Evolutionary conservation across 1,284 basidiomycete genomes (phyloP).

Genomic region (Rhodotorula mucilaginosa): DNA sequence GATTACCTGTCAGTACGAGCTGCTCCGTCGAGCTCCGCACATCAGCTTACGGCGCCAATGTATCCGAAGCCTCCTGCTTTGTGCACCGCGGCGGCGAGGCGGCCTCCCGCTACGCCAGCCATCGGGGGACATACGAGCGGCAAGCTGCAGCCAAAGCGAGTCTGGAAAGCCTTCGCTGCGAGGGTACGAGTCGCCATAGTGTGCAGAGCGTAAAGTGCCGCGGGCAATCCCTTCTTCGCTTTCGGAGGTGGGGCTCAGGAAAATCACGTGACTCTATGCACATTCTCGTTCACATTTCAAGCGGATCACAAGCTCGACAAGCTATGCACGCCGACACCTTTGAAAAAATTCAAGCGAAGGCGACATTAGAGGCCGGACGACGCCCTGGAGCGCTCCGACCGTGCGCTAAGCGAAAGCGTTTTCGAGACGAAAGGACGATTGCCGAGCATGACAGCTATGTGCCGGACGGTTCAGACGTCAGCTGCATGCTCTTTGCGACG

Average conservation of each 20-base stretch:
- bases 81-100: constrained; percentile 20
- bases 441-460: no score
- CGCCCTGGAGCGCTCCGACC: no score
- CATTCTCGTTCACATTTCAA: no score
- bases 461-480: no score
- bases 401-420: no score
- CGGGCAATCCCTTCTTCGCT: neutral
- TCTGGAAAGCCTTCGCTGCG: neutral
- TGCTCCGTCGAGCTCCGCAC: neutral
- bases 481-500: no score
- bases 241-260: neutral
- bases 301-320: no score
- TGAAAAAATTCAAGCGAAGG: no score
- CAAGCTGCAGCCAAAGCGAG: neutral
- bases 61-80: constrained; percentile 25
- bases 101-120: constrained; percentile 23
- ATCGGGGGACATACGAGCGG: constrained; percentile 30
- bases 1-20: neutral
- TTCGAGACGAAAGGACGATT: no score
- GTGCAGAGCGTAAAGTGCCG: neutral
- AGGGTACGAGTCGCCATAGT: neutral
- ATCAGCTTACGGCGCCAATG: constrained; percentile 19
- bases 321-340: no score
- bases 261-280: neutral
- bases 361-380: no score